Conservation (phyloP, 1,284 basidiomycete genomes). For the Moesziomyces aphidis region DNA sequence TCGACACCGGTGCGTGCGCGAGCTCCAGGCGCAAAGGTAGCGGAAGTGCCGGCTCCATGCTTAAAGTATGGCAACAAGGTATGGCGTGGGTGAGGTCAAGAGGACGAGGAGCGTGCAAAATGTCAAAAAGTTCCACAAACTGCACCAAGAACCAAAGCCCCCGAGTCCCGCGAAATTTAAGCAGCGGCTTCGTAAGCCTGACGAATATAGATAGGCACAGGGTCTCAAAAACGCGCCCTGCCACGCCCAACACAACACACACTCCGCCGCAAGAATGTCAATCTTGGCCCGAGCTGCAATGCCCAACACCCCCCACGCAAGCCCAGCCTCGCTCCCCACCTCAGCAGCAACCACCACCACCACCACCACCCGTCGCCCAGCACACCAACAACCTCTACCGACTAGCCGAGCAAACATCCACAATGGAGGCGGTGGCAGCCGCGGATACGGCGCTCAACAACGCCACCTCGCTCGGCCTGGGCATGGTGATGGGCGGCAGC, state of each 20-base stretch:
- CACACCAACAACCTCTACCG: too few species aligned
- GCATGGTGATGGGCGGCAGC: conserved; percentile 30
- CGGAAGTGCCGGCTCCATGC: conserved; percentile 41
- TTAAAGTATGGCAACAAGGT: not conserved
- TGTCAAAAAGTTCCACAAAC: conserved; percentile 3
- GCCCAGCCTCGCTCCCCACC: too few species aligned
- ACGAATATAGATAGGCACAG: not conserved
- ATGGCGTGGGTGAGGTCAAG: not conserved
- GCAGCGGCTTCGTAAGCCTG: conserved; percentile 23
- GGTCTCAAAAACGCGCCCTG: not conserved
- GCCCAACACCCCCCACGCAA: too few species aligned
- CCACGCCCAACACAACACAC: not conserved
- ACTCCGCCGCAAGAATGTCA: not conserved
- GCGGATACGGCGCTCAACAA: not conserved
- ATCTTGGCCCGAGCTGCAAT: too few species aligned
- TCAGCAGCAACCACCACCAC: too few species aligned
- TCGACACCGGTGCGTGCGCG: not conserved
- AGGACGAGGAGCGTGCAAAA: not conserved
- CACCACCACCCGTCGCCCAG: too few species aligned
- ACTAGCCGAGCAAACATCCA: too few species aligned
- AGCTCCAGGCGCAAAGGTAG: conserved; percentile 32
- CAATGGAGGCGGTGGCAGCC: conserved; percentile 7
- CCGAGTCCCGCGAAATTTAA: conserved; percentile 3
- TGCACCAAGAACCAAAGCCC: not conserved
- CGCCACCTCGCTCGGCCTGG: conserved; percentile 5